Evolutionary conservation across 2,329 filamentous ascomycete genomes (phyloP).

Genomic region (Coniochaeta sp.): DNA sequence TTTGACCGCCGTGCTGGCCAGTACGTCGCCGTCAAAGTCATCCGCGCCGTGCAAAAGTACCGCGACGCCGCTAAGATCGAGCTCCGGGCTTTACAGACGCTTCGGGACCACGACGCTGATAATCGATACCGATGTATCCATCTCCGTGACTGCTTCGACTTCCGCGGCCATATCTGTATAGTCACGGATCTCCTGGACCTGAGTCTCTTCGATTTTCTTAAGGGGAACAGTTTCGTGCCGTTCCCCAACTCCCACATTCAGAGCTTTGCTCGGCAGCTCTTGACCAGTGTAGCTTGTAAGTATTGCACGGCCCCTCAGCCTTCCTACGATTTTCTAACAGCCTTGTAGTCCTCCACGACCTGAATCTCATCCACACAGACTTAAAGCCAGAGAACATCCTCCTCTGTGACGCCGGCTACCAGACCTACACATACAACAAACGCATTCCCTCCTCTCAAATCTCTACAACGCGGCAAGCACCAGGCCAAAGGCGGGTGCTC

Average conservation of each 20-base stretch:
- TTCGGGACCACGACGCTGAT: constrained; percentile 82
- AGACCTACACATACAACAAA: constrained; percentile 64
- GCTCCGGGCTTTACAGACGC: constrained; percentile 81
- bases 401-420: constrained; percentile 56
- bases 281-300: constrained; percentile 97
- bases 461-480: constrained; percentile 52
- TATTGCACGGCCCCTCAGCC: constrained; percentile 15
- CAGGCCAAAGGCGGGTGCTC: constrained; percentile 54
- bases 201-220: constrained; percentile 97
- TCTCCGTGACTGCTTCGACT: constrained; percentile 93
- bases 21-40: constrained; percentile 90
- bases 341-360: constrained; percentile 71
- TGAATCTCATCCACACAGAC: constrained; percentile 95
- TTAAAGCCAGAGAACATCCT: constrained; percentile 66
- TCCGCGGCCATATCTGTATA: constrained; percentile 90
- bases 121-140: constrained; percentile 98
- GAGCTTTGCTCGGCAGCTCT: constrained; percentile 87
- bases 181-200: constrained; percentile 75
- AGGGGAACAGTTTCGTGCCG: constrained; percentile 91
- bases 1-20: constrained; percentile 72
- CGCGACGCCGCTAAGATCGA: constrained; percentile 94
- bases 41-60: constrained; percentile 96
- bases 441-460: constrained; percentile 61
- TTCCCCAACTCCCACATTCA: constrained; percentile 99
- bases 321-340: background rate